Conservation (phyloP, 257 asterid species). For the Solanum bulbocastanum region DNA sequence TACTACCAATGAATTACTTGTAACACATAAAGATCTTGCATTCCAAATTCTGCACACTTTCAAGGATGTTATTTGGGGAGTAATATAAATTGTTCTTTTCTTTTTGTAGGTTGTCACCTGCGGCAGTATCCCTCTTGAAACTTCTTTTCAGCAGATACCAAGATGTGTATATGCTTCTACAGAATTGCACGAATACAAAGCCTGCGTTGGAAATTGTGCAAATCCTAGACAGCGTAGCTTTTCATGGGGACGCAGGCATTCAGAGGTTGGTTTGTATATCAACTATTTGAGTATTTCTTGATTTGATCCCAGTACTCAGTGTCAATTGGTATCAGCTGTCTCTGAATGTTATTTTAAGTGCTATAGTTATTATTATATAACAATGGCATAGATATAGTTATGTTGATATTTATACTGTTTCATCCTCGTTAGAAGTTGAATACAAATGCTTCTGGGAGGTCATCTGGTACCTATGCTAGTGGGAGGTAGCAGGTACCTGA, state of each 20-base stretch:
- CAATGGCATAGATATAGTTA: not conserved
- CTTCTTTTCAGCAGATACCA: constrained; percentile 55
- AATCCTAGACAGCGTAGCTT: constrained; percentile 47
- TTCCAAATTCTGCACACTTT: not conserved
- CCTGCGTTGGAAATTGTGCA: constrained; percentile 50
- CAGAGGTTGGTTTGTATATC: constrained; percentile 48
- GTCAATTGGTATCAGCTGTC: not conserved
- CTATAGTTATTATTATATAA: not conserved
- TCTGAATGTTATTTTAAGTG: not conserved
- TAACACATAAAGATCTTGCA: not conserved
- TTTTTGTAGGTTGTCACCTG: constrained; percentile 67
- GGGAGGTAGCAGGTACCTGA: not conserved
- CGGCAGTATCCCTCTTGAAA: constrained; percentile 74
- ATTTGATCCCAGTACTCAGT: not conserved
- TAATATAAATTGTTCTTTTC: not conserved
- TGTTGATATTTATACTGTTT: not conserved
- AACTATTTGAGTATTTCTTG: not conserved
- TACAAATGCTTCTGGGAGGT: not conserved
- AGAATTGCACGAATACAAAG: constrained; percentile 58
- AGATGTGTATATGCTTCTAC: constrained; percentile 71
- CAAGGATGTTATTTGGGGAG: not conserved
- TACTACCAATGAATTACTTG: not conserved
- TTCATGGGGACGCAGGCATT: constrained; percentile 61
- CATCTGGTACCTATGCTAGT: not conserved
- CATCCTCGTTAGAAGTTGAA: not conserved